These are phyloP conservation scores for Crotalaria pallida DNA, from an alignment of 306 rosid species.

Conservation along the genomic window DNA sequence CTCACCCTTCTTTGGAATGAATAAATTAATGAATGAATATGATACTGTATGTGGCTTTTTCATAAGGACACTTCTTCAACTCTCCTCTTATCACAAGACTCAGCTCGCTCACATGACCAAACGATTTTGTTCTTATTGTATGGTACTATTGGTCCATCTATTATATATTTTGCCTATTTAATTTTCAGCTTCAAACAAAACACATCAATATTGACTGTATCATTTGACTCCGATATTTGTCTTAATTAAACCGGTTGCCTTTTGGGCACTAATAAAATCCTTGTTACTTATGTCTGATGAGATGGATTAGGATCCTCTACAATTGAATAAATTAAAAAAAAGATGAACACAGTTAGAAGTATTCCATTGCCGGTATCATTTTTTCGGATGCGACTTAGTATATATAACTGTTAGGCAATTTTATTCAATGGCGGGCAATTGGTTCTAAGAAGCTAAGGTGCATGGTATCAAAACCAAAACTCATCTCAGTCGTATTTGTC, in stretches of 20 bases:
- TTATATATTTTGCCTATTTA: neutral
- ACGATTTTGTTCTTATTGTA: neutral
- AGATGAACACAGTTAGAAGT: too few species aligned
- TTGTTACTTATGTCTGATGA: too few species aligned
- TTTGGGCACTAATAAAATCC: neutral
- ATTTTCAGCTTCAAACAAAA: neutral
- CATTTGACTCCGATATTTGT: neutral
- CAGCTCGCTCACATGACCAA: neutral
- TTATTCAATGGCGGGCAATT: too few species aligned
- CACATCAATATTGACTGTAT: neutral
- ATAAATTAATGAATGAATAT: conserved; percentile 16
- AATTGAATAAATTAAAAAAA: too few species aligned
- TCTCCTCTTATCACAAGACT: neutral
- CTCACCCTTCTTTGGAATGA: neutral
- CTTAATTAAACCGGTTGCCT: neutral
- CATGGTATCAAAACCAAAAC: too few species aligned
- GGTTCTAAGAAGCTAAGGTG: too few species aligned
- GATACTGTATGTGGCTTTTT: neutral
- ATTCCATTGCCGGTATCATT: too few species aligned
- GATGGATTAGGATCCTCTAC: too few species aligned
- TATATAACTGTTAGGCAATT: too few species aligned
- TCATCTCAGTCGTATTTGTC: neutral
- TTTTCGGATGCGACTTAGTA: too few species aligned
- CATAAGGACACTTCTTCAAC: neutral
- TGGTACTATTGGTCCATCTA: neutral